Conservation (phyloP, 805 yeast species). For the Monosporozyma siamensis region DNA sequence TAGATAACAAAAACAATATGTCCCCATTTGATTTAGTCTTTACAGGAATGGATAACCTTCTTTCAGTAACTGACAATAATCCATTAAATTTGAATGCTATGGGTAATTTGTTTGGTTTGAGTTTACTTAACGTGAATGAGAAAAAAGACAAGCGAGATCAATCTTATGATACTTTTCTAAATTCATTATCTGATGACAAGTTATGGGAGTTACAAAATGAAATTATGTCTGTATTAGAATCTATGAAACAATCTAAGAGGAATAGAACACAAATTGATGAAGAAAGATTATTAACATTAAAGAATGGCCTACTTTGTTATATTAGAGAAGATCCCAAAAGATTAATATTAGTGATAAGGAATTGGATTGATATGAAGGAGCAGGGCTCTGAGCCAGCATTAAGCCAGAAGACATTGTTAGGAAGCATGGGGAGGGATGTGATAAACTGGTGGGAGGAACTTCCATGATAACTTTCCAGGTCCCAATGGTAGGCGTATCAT, state of each 20-base stretch:
- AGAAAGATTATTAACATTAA: conserved; percentile 23
- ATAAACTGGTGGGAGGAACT: conserved; percentile 17
- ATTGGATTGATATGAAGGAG: conserved; percentile 22
- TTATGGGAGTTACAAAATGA: conserved; percentile 21
- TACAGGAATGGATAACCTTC: conserved; percentile 19
- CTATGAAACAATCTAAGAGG: conserved; percentile 12
- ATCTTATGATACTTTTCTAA: conserved; percentile 14
- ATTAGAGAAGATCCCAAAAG: conserved; percentile 14
- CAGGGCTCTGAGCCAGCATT: conserved; percentile 1
- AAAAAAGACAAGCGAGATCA: neutral
- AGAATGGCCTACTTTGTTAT: conserved; percentile 28
- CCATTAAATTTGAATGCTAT: conserved; percentile 14
- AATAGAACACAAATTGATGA: conserved; percentile 13
- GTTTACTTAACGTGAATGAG: neutral
- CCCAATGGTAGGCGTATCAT: too few relatives aligned
- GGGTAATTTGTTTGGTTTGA: conserved; percentile 11
- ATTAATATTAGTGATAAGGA: conserved; percentile 18
- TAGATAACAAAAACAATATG: neutral
- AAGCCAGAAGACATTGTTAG: conserved; percentile 9
- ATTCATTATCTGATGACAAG: conserved; percentile 15
- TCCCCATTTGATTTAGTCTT: conserved; percentile 21
- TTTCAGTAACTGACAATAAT: conserved; percentile 3
- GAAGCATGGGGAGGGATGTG: conserved; percentile 19
- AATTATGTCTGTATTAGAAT: conserved; percentile 12
- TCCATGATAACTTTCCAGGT: neutral